Percentiles rank a stretch among this genome's conserved stretches.
Evolutionary conservation across 208 protist species (phyloP).

Genomic region (Trypanosoma avium): DNA sequence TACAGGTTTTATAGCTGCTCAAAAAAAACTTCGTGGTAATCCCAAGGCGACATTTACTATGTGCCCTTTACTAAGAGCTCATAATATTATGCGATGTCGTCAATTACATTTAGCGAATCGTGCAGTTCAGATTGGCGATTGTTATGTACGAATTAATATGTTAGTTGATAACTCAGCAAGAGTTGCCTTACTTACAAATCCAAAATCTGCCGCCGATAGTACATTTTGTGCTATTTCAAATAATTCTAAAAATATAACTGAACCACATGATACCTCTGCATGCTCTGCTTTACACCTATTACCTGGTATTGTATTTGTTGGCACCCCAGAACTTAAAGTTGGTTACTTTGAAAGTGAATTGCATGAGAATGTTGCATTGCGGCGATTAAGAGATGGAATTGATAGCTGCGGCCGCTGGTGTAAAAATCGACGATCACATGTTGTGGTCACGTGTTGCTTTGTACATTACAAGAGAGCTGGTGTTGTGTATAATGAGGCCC

Average conservation of each 20-base stretch:
- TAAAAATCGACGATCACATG: slow-evolving; percentile 47
- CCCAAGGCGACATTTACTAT: slow-evolving; percentile 50
- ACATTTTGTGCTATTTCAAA: slow-evolving; percentile 35
- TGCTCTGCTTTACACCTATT: slow-evolving; percentile 65
- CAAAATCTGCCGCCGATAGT: slow-evolving; percentile 35
- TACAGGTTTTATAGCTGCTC: slow-evolving; percentile 37
- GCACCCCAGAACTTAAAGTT: slow-evolving; percentile 44
- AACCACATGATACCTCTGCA: slow-evolving; percentile 32
- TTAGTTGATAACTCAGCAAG: slow-evolving; percentile 56
- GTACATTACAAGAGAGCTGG: slow-evolving; percentile 73
- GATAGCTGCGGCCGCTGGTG: slow-evolving; percentile 74
- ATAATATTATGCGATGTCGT: slow-evolving; percentile 66
- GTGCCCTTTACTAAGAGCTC: slow-evolving; percentile 36
- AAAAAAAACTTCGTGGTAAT: slow-evolving; percentile 46
- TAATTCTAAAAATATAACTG: too few relatives aligned
- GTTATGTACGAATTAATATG: slow-evolving; percentile 81
- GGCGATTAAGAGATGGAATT: slow-evolving; percentile 39
- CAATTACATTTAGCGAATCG: slow-evolving; percentile 65
- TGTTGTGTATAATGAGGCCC: slow-evolving; percentile 55
- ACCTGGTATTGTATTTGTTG: slow-evolving; percentile 69
- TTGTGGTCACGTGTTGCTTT: slow-evolving; percentile 67
- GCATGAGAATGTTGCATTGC: slow-evolving; percentile 61
- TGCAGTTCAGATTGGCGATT: slow-evolving; percentile 54
- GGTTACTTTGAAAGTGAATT: slow-evolving; percentile 80
- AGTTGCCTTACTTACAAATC: slow-evolving; percentile 47